phyloP scores from a whole-genome alignment of 2,329 filamentous ascomycete species.

The Verticillium nonalfalfae region DNA sequence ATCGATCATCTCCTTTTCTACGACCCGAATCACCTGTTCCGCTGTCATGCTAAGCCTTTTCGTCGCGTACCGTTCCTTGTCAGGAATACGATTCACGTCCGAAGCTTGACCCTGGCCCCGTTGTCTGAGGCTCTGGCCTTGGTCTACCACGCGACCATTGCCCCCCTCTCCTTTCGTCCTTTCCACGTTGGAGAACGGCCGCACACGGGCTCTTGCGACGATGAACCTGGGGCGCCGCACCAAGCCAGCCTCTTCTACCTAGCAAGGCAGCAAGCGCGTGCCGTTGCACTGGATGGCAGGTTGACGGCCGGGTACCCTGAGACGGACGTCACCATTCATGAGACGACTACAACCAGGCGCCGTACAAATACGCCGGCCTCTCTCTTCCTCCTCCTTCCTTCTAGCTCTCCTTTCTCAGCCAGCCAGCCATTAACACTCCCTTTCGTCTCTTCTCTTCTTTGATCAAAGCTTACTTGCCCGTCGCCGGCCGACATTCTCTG shows the following conservation, averaged over 20 bases:
- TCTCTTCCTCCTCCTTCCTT: constrained; percentile 8
- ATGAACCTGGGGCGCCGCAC: not conserved
- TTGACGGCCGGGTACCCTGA: not conserved
- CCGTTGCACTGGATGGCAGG: not conserved
- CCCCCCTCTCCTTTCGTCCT: not conserved
- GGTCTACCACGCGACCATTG: not conserved
- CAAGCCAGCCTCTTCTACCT: not conserved
- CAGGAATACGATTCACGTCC: not conserved
- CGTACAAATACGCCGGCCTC: constrained; percentile 18
- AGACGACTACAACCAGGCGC: not conserved
- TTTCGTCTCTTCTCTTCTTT: constrained; percentile 15
- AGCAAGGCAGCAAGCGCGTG: not conserved
- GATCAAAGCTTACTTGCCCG: constrained; percentile 28
- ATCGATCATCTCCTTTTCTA: not conserved
- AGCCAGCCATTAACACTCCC: constrained; percentile 9
- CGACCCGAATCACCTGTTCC: not conserved
- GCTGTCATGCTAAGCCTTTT: not conserved
- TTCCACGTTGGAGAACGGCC: not conserved
- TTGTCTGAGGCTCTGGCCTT: not conserved
- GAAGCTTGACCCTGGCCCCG: not conserved
- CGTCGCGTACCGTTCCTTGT: not conserved
- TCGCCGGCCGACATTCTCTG: constrained; percentile 46
- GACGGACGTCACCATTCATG: not conserved
- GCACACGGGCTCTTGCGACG: not conserved
- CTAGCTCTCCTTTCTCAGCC: constrained; percentile 4